phyloP scores from a whole-genome alignment of 768 basidiomycete genomes.

The Suillus placidus region DNA sequence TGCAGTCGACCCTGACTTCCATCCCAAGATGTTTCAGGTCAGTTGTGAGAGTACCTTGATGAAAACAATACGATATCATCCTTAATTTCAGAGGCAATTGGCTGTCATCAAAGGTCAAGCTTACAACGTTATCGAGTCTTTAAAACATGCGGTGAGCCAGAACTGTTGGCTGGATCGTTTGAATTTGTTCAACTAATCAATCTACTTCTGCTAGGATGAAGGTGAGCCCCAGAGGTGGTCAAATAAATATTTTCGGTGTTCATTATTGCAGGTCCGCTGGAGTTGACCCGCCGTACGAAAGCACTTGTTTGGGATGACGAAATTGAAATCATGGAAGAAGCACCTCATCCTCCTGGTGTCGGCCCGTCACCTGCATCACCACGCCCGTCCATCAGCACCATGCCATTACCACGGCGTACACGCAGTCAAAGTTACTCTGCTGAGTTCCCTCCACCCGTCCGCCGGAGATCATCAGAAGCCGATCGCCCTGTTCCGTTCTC shows the following conservation, averaged over 20 bases:
- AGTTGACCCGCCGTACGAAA: slow-evolving; percentile 81
- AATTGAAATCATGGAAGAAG: slow-evolving; percentile 68
- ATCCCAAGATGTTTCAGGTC: slow-evolving; percentile 87
- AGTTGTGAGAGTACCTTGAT: slow-evolving; percentile 24
- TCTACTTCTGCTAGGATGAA: slow-evolving; percentile 59
- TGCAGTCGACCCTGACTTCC: slow-evolving; percentile 82
- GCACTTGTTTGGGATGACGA: slow-evolving; percentile 88
- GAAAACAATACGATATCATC: slow-evolving; percentile 11
- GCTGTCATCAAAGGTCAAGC: slow-evolving; percentile 95
- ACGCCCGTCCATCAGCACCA: slow-evolving; percentile 59
- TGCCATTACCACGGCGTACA: slow-evolving; percentile 54
- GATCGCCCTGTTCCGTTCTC: slow-evolving; percentile 81
- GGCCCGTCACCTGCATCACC: slow-evolving; percentile 52
- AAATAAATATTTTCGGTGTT: slow-evolving; percentile 12
- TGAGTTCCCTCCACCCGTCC: slow-evolving; percentile 76
- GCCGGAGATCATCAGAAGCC: slow-evolving; percentile 62
- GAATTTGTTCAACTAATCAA: slow-evolving; percentile 9
- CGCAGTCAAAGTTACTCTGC: slow-evolving; percentile 62
- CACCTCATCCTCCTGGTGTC: slow-evolving; percentile 32
- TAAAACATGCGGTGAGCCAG: slow-evolving; percentile 68
- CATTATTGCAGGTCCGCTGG: slow-evolving; percentile 69
- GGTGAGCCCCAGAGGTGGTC: slow-evolving; percentile 43
- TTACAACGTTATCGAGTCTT: slow-evolving; percentile 85
- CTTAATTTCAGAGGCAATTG: slow-evolving; percentile 64
- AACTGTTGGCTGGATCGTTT: slow-evolving; percentile 12